phyloP scores from a whole-genome alignment of 129 eudicot species.

The Solidago caesia region DNA sequence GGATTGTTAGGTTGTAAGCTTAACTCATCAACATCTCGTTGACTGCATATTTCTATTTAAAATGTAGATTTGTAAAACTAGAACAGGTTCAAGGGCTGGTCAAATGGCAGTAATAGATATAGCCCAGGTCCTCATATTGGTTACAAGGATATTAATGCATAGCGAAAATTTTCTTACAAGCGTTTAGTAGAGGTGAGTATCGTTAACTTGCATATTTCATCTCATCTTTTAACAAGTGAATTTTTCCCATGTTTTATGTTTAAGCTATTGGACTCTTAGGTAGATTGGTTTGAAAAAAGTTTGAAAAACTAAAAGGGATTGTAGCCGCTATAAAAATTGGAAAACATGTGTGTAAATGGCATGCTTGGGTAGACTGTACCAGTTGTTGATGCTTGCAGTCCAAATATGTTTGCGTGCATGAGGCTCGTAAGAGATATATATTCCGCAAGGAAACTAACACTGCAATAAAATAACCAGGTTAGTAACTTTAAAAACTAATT shows the following conservation, averaged over 20 bases:
- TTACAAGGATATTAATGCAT: conserved; percentile 51
- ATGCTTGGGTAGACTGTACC: conserved; percentile 60
- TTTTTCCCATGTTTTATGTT: not conserved
- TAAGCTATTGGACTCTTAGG: conserved; percentile 43
- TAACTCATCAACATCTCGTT: conserved; percentile 11
- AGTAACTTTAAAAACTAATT: not conserved
- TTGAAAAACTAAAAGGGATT: conserved; percentile 47
- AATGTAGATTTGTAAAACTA: conserved; percentile 86
- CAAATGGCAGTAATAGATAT: conserved; percentile 99
- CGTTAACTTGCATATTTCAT: conserved; percentile 15
- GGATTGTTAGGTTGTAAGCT: not conserved
- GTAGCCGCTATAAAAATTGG: conserved; percentile 77
- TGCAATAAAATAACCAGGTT: conserved; percentile 77
- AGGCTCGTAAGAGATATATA: conserved; percentile 63
- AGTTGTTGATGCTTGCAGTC: conserved; percentile 55
- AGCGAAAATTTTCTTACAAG: conserved; percentile 53
- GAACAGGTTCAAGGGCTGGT: conserved; percentile 91
- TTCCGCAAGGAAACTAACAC: conserved; percentile 72
- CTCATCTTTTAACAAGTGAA: not conserved
- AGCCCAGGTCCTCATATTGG: conserved; percentile 81
- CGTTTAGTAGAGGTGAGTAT: conserved; percentile 66
- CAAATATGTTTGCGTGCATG: conserved; percentile 77
- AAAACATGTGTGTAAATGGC: conserved; percentile 55
- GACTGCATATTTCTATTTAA: not conserved
- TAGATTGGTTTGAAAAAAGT: conserved; percentile 56